phyloP scores from a whole-genome alignment of 164 flowering plant genomes.

The Hamamelis virginiana region DNA sequence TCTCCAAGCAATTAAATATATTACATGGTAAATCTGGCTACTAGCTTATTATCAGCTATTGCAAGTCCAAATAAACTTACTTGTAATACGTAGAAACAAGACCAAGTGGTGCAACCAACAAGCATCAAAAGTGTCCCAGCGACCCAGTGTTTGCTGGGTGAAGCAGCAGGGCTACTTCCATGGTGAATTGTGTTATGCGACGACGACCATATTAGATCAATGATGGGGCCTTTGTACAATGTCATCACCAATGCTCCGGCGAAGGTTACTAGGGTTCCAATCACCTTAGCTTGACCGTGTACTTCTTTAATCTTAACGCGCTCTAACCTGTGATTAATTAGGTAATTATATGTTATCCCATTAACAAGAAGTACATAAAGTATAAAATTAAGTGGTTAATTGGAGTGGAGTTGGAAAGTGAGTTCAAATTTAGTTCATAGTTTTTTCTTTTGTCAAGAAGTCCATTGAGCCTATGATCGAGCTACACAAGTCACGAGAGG shows the following conservation, averaged over 20 bases:
- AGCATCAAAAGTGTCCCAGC: constrained; percentile 41
- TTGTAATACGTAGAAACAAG: constrained; percentile 41
- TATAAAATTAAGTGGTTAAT: background rate
- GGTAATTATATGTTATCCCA: no score
- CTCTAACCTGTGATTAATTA: constrained; percentile 54
- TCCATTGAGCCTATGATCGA: no score
- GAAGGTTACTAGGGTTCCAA: constrained; percentile 44
- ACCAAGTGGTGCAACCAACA: constrained; percentile 38
- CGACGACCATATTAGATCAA: constrained; percentile 25
- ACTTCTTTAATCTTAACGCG: constrained; percentile 28
- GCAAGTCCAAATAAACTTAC: constrained; percentile 20
- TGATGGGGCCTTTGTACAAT: constrained; percentile 44
- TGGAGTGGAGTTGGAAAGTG: no score
- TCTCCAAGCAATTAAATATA: no score
- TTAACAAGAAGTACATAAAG: no score
- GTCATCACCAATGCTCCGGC: constrained; percentile 50
- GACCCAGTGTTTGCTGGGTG: constrained; percentile 38
- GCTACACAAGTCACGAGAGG: no score
- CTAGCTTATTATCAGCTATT: no score
- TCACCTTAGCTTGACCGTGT: constrained; percentile 38
- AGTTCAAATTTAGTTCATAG: no score
- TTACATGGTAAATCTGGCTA: no score
- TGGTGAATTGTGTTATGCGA: background rate
- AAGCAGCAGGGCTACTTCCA: constrained; percentile 5
- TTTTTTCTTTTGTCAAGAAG: no score